A percentile compares a stretch with the other conserved stretches of the same genome.
Evolutionary conservation across 352 stramenopile genomes (phyloP).

Genomic region (Phytophthora sojae): DNA sequence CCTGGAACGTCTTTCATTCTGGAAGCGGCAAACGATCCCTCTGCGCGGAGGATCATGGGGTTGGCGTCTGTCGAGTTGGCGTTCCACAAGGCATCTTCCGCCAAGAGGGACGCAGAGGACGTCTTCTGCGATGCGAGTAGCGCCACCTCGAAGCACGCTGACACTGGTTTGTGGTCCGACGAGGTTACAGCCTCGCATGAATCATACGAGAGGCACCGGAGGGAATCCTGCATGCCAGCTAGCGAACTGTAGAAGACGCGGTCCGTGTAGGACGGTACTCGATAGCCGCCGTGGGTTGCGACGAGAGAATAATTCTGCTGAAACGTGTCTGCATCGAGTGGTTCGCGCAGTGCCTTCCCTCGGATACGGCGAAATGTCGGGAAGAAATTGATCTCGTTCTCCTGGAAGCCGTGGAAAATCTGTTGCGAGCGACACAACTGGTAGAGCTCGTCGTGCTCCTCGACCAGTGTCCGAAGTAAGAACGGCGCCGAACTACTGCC

Average conservation of each 20-base stretch:
- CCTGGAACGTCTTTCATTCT: slow-evolving; percentile 75
- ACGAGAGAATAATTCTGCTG: slow-evolving; percentile 72
- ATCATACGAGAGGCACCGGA: slow-evolving; percentile 77
- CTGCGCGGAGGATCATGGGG: slow-evolving; percentile 47
- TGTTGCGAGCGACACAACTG: slow-evolving; percentile 66
- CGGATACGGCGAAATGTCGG: slow-evolving; percentile 83
- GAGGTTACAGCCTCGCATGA: slow-evolving; percentile 78
- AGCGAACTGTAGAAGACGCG: slow-evolving; percentile 88
- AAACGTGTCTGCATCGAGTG: slow-evolving; percentile 44
- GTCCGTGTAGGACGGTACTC: slow-evolving; percentile 92
- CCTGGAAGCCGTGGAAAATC: slow-evolving; percentile 83
- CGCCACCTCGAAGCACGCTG: slow-evolving; percentile 63
- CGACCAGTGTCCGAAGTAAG: slow-evolving; percentile 48
- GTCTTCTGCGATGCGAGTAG: slow-evolving; percentile 18
- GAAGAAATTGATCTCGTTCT: slow-evolving; percentile 75
- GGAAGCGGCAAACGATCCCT: slow-evolving; percentile 27
- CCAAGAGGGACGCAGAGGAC: slow-evolving; percentile 15
- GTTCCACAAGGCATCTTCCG: slow-evolving; percentile 45
- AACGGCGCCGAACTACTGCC: slow-evolving; percentile 32
- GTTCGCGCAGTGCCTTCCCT: slow-evolving; percentile 47
- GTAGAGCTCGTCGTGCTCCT: slow-evolving; percentile 80
- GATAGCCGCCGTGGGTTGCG: slow-evolving; percentile 62
- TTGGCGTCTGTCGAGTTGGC: slow-evolving; percentile 55
- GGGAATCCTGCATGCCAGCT: slow-evolving; percentile 52
- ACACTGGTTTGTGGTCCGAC: slow-evolving; percentile 89